A percentile compares a stretch with the other conserved stretches of the same genome.
phyloP scores from a whole-genome alignment of 2,329 filamentous ascomycete genomes.

The Penicillium sp. region DNA sequence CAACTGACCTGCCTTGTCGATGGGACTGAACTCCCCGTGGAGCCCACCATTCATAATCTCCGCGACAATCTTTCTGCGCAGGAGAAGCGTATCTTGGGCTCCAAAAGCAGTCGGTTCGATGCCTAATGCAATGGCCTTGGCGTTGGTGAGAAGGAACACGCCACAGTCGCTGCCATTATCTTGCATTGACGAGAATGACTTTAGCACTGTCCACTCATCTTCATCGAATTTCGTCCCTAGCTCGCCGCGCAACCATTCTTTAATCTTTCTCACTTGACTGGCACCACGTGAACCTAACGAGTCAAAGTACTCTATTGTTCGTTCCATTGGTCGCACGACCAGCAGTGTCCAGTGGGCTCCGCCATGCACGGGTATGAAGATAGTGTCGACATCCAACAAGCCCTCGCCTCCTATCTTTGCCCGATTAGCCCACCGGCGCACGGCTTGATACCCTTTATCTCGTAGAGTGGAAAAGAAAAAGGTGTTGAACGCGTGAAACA shows the following conservation, averaged over 20 bases:
- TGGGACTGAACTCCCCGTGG: slow-evolving; percentile 39
- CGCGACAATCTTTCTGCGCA: slow-evolving; percentile 46
- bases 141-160: slow-evolving; percentile 48
- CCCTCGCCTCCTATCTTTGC: slow-evolving; percentile 46
- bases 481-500: slow-evolving; percentile 43
- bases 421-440: slow-evolving; percentile 43
- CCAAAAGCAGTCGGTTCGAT: slow-evolving; percentile 43
- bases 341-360: slow-evolving; percentile 47
- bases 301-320: slow-evolving; percentile 48
- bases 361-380: slow-evolving; percentile 48
- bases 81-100: slow-evolving; percentile 36
- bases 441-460: slow-evolving; percentile 39
- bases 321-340: slow-evolving; percentile 42
- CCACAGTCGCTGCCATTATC: slow-evolving; percentile 48
- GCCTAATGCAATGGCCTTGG: slow-evolving; percentile 45
- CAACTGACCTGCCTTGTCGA: slow-evolving; percentile 16
- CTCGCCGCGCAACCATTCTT: slow-evolving; percentile 43
- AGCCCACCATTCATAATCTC: slow-evolving; percentile 47
- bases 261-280: slow-evolving; percentile 33
- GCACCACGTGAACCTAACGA: slow-evolving; percentile 37
- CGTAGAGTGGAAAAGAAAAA: slow-evolving; percentile 45
- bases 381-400: slow-evolving; percentile 44
- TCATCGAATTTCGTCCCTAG: slow-evolving; percentile 39
- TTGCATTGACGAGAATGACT: slow-evolving; percentile 42
- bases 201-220: slow-evolving; percentile 42